A percentile compares a stretch with the other conserved stretches of the same genome.
Conservation (phyloP, 2,329 filamentous ascomycete genomes). For the Diaporthe vaccinii region DNA sequence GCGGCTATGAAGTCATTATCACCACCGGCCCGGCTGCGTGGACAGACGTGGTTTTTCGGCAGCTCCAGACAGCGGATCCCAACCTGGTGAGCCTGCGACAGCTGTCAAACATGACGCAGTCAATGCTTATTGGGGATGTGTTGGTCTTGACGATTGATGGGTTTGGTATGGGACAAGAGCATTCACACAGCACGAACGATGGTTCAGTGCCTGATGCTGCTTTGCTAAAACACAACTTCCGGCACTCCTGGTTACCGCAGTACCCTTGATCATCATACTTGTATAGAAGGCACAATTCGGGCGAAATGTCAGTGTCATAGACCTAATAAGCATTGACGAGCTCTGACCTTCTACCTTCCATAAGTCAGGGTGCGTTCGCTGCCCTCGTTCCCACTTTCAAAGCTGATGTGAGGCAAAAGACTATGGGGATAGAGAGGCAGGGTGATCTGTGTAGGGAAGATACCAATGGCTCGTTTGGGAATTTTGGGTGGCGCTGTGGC, state of each 20-base stretch:
- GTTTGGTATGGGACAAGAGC: conserved; percentile 41
- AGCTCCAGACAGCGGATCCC: conserved; percentile 4
- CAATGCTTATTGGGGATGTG: conserved; percentile 43
- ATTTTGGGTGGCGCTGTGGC: no score
- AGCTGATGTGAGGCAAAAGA: no score
- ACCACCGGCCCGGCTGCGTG: conserved; percentile 40
- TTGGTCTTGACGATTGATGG: conserved; percentile 44
- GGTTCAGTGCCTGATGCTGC: conserved; percentile 6
- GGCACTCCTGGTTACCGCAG: conserved; percentile 37
- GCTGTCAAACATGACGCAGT: conserved; percentile 40
- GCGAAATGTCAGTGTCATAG: no score
- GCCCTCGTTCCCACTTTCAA: no score
- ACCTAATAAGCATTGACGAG: no score
- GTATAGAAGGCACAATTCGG: no score
- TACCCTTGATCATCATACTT: neutral
- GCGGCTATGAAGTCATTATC: conserved; percentile 32
- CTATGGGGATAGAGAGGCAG: no score
- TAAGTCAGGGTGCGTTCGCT: no score
- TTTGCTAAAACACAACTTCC: conserved; percentile 40
- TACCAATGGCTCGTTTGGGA: no score
- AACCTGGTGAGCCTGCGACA: conserved; percentile 36
- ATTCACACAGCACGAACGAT: conserved; percentile 39
- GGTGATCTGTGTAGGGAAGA: no score
- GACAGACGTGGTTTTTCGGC: conserved; percentile 37
- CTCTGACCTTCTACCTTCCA: no score